Conservation (phyloP, 176 grass and related monocot species). For the Eremochloa ophiuroides region DNA sequence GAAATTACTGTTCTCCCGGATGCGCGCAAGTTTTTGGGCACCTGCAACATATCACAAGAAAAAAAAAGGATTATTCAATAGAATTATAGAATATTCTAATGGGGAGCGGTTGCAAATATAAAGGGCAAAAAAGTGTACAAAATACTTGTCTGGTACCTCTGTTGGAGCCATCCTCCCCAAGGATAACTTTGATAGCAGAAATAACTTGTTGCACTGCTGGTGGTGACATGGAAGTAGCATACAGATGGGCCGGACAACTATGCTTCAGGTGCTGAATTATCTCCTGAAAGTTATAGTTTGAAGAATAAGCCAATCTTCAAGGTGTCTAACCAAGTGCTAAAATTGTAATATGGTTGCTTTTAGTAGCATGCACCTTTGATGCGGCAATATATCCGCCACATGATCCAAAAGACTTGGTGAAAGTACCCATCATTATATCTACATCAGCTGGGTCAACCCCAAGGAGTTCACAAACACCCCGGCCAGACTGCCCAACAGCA, state of each 20-base stretch:
- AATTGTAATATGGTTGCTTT: background rate
- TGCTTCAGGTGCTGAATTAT: slow-evolving; percentile 80
- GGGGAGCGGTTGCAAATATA: background rate
- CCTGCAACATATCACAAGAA: slow-evolving; percentile 42
- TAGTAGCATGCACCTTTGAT: slow-evolving; percentile 44
- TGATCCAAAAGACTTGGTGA: slow-evolving; percentile 82
- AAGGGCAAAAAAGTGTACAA: background rate
- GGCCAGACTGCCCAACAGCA: slow-evolving; percentile 71
- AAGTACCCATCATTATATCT: slow-evolving; percentile 95
- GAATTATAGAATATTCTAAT: too few relatives aligned
- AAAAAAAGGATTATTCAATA: background rate
- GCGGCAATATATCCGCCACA: slow-evolving; percentile 89
- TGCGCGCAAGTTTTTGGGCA: slow-evolving; percentile 75
- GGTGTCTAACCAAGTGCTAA: background rate
- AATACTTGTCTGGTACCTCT: slow-evolving; percentile 37
- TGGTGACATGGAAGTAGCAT: slow-evolving; percentile 87
- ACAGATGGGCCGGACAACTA: slow-evolving; percentile 74
- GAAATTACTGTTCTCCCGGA: slow-evolving; percentile 92
- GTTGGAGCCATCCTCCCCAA: slow-evolving; percentile 77
- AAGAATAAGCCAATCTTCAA: slow-evolving; percentile 10
- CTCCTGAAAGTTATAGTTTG: slow-evolving; percentile 45
- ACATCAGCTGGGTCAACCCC: slow-evolving; percentile 75
- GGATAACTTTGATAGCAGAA: slow-evolving; percentile 74
- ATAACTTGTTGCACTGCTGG: slow-evolving; percentile 87
- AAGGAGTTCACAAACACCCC: slow-evolving; percentile 80